Percentiles rank a stretch among this genome's conserved stretches.
Conservation (phyloP, 192 early-diverging fungal species). For the Gigaspora rosea region DNA sequence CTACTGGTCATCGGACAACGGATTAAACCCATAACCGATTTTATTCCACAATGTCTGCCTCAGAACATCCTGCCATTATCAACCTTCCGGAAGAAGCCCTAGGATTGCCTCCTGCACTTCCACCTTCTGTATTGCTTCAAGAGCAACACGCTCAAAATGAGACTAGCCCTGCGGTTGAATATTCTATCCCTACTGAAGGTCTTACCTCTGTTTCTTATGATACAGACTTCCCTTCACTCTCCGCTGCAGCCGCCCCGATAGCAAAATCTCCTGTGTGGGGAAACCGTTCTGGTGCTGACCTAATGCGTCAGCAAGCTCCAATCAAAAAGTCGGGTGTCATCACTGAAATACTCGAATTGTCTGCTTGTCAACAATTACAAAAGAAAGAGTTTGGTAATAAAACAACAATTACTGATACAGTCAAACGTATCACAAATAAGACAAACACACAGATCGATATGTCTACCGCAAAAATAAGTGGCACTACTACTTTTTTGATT, state of each 20-base stretch:
- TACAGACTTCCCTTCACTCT: slow-evolving; percentile 20
- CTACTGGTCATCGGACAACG: slow-evolving; percentile 25
- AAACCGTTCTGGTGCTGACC: background rate
- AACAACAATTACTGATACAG: slow-evolving; percentile 54
- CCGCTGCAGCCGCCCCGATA: background rate
- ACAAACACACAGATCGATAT: slow-evolving; percentile 83
- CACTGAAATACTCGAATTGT: slow-evolving; percentile 26
- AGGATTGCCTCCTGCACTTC: background rate
- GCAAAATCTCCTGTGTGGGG: slow-evolving; percentile 10
- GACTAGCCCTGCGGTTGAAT: background rate
- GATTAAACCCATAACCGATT: slow-evolving; percentile 22
- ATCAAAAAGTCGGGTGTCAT: background rate
- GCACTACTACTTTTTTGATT: slow-evolving; percentile 81
- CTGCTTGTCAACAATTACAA: slow-evolving; percentile 29
- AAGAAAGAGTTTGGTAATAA: slow-evolving; percentile 31
- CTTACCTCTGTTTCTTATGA: slow-evolving; percentile 4
- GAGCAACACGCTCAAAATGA: slow-evolving; percentile 22
- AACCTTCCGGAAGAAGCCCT: background rate
- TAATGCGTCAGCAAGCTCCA: background rate
- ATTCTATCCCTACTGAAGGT: background rate
- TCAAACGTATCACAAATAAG: slow-evolving; percentile 61
- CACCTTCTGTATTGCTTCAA: background rate
- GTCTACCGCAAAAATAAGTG: slow-evolving; percentile 70
- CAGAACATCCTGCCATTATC: background rate
- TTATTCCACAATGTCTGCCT: background rate